phyloP scores from a whole-genome alignment of 2,329 filamentous ascomycete genomes.

The Coniochaeta prunicola region DNA sequence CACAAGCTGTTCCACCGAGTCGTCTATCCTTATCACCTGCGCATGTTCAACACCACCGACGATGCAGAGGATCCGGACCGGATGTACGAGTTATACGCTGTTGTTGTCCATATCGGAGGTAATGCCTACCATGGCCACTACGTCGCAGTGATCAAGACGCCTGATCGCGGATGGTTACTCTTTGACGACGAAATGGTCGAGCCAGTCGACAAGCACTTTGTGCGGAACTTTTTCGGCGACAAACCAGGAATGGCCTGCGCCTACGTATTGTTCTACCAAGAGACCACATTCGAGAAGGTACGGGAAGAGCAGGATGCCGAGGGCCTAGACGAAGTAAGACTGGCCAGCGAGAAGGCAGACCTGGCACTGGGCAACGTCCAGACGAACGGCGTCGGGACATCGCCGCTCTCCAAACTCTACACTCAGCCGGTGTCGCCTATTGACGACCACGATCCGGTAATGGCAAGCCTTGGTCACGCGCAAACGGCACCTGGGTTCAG shows the following conservation, averaged over 20 bases:
- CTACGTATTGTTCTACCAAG: constrained; percentile 96
- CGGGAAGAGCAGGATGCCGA: constrained; percentile 78
- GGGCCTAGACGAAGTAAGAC: constrained; percentile 54
- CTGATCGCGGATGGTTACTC: constrained; percentile 89
- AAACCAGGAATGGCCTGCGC: constrained; percentile 86
- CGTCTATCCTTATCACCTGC: constrained; percentile 92
- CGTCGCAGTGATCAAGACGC: constrained; percentile 94
- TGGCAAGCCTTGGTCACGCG: constrained; percentile 55
- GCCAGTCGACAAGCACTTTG: constrained; percentile 92
- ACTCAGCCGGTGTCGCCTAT: constrained; percentile 39
- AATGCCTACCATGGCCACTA: constrained; percentile 98
- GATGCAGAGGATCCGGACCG: constrained; percentile 90
- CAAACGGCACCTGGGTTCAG: constrained; percentile 49
- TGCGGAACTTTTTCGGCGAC: constrained; percentile 95
- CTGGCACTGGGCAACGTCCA: constrained; percentile 39
- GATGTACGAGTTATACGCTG: constrained; percentile 92
- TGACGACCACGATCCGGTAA: constrained; percentile 42
- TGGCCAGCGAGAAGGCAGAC: constrained; percentile 50
- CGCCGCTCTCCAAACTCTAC: constrained; percentile 40
- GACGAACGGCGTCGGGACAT: constrained; percentile 30
- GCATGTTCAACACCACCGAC: constrained; percentile 95
- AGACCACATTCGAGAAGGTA: constrained; percentile 65
- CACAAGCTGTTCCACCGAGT: constrained; percentile 97
- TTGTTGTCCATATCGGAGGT: constrained; percentile 94
- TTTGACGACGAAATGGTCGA: constrained; percentile 99